Evolutionary conservation across 2,329 filamentous ascomycete genomes (phyloP).

Genomic region (Zarea fungicola): DNA sequence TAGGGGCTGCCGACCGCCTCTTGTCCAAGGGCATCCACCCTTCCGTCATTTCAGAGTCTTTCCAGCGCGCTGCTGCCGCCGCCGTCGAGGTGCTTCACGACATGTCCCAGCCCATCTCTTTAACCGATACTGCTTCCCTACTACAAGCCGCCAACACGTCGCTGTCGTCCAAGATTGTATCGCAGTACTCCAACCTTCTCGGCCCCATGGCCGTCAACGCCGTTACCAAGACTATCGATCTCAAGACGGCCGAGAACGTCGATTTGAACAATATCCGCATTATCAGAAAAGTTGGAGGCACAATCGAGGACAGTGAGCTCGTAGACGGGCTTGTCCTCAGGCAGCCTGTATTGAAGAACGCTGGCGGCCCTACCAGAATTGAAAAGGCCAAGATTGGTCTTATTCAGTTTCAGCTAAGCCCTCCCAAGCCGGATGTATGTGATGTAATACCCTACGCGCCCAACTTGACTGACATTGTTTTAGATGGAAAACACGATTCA

Average conservation of each 20-base stretch:
- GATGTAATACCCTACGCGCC: too few relatives aligned
- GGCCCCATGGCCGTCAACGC: constrained; percentile 98
- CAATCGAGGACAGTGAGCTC: constrained; percentile 97
- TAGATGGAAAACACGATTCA: constrained; percentile 99
- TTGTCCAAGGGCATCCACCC: constrained; percentile 93
- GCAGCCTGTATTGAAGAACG: constrained; percentile 89
- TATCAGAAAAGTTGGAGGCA: constrained; percentile 95
- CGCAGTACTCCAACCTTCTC: constrained; percentile 89
- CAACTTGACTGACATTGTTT: too few relatives aligned
- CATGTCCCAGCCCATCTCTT: constrained; percentile 90
- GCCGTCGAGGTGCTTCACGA: constrained; percentile 86
- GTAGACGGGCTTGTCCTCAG: constrained; percentile 90
- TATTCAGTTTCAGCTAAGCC: constrained; percentile 97
- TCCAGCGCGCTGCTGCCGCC: constrained; percentile 87
- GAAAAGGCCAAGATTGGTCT: constrained; percentile 96
- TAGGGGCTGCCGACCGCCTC: constrained; percentile 88
- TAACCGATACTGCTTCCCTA: constrained; percentile 82
- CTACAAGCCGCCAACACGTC: constrained; percentile 96
- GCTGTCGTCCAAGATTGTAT: constrained; percentile 96
- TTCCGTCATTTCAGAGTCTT: constrained; percentile 94
- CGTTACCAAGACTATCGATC: constrained; percentile 90
- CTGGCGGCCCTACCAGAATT: constrained; percentile 83
- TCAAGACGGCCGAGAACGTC: constrained; percentile 93
- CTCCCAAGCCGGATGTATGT: constrained; percentile 89
- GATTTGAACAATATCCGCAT: constrained; percentile 95